Evolutionary conservation across 495 filamentous ascomycete genomes (phyloP).

Genomic region (Penicillium ucsense): DNA sequence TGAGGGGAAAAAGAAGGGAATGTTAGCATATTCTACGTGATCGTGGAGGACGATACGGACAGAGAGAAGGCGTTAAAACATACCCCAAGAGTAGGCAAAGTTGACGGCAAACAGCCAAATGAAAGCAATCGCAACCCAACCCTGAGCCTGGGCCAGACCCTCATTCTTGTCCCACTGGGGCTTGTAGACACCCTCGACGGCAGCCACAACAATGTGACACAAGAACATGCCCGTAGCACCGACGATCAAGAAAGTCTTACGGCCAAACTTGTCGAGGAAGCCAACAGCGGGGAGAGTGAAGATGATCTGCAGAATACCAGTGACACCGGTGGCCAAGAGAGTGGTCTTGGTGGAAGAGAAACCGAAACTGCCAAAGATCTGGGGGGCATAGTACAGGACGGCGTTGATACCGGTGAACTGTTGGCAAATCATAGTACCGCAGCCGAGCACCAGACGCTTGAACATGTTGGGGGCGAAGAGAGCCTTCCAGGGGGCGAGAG

Average conservation of each 20-base stretch:
- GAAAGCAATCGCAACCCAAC: slow-evolving; percentile 35
- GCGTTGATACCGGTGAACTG: slow-evolving; percentile 58
- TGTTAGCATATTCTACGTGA: neutral
- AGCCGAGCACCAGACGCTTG: slow-evolving; percentile 51
- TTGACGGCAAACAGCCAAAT: slow-evolving; percentile 34
- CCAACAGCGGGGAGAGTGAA: slow-evolving; percentile 57
- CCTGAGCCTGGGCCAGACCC: slow-evolving; percentile 16
- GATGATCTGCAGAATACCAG: slow-evolving; percentile 64
- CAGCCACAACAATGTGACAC: slow-evolving; percentile 36
- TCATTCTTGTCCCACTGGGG: slow-evolving; percentile 20
- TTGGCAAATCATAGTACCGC: slow-evolving; percentile 37
- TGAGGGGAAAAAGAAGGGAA: neutral
- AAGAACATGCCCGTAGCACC: slow-evolving; percentile 64
- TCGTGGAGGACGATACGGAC: neutral
- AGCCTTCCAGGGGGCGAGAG: slow-evolving; percentile 49
- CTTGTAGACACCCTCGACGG: slow-evolving; percentile 27
- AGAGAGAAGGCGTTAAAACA: neutral
- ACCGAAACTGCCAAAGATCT: slow-evolving; percentile 21
- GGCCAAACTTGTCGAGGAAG: slow-evolving; percentile 63
- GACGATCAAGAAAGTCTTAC: slow-evolving; percentile 57
- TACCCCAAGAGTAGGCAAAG: slow-evolving; percentile 36
- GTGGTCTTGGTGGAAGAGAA: slow-evolving; percentile 37
- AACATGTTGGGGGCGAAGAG: slow-evolving; percentile 45
- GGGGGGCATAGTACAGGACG: slow-evolving; percentile 49
- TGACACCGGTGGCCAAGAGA: slow-evolving; percentile 56